Base-by-base conservation (phyloP, 2,329 filamentous ascomycete genomes). In the Penicillium sp. region DNA sequence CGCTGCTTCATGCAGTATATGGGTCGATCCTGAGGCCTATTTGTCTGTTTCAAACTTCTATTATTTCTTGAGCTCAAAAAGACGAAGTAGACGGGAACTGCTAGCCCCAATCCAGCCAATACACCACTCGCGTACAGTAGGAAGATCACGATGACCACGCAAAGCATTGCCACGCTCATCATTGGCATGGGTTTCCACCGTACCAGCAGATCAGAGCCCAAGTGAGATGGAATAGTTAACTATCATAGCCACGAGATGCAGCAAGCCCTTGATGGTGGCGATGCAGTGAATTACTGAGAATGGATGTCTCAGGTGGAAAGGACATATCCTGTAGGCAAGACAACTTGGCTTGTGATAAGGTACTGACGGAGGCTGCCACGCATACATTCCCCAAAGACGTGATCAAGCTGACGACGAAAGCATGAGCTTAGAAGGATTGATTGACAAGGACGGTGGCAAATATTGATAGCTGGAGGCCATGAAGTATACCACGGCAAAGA, bases 201-300 rank as follows among this genome's bases (percentile, higher is more conserved):
- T 85, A 0, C 81, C 83, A 0, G 83, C 83, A 37, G 87, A 74
- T 0, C 84, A 84, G 0, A 89, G 72, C 0, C 81, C 82, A 1
- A 86, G 67, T 0, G 80, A 80, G 28, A 87, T 86, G 37, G 77
- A 78, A 60, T 87, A 87, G 63, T 87, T 86, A 47, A 86, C 78
- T 8, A 82, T 73, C 0, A 82, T 85, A 49, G 76, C 80, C 26
- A 85, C 78, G 2, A 86, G 75, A 80, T 0, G 72, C 75, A 1
- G 75, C 74, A 14, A 77, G 67, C 9, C 77, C 77, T 56, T 80
- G 77, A 39, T 77, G 69, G 42, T 74, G 62, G 20, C 67, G 65
- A 0, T 66, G 57, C 46, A 77, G 69, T 1, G 68, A 68, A 56
- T 84, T 76, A 39, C 75, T 79, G 6, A 86, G 67, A n/a, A 86